A percentile compares a stretch with the other conserved stretches of the same genome.
These are phyloP conservation scores for Xylaria sp. DNA, from an alignment of 2,329 filamentous ascomycete species.

Conservation along the genomic window DNA sequence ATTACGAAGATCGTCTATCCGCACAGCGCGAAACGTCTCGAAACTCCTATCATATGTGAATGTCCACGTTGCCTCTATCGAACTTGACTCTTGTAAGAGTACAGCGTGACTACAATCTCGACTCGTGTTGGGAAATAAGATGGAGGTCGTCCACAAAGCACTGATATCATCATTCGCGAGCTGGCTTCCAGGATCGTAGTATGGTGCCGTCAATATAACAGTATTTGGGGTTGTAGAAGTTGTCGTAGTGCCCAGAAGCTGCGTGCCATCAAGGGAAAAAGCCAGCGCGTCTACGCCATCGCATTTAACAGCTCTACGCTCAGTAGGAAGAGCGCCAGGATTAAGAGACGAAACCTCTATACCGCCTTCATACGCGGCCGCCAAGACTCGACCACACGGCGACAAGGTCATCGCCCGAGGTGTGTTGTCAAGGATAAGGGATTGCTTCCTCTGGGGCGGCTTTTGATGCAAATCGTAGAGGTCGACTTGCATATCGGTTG, in stretches of 20 bases:
- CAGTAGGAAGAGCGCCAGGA: slow-evolving; percentile 69
- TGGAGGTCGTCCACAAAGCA: slow-evolving; percentile 85
- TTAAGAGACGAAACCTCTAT: slow-evolving; percentile 86
- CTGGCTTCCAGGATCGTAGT: slow-evolving; percentile 77
- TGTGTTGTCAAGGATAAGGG: slow-evolving; percentile 79
- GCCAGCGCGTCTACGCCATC: slow-evolving; percentile 77
- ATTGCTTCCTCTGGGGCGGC: slow-evolving; percentile 76
- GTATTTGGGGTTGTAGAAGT: slow-evolving; percentile 73
- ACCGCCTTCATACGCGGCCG: slow-evolving; percentile 86
- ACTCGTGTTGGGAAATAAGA: slow-evolving; percentile 84
- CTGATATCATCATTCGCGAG: slow-evolving; percentile 74
- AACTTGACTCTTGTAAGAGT: slow-evolving; percentile 68
- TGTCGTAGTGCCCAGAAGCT: slow-evolving; percentile 79
- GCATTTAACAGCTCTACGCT: slow-evolving; percentile 81
- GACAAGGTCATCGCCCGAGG: slow-evolving; percentile 83
- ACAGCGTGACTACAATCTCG: slow-evolving; percentile 81
- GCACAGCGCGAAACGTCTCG: slow-evolving; percentile 80
- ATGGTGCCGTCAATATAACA: slow-evolving; percentile 81
- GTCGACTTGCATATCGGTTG: slow-evolving; percentile 84
- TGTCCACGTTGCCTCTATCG: slow-evolving; percentile 77
- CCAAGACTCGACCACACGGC: slow-evolving; percentile 82
- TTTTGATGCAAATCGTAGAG: slow-evolving; percentile 76
- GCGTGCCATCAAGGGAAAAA: slow-evolving; percentile 81
- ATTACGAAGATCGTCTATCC: slow-evolving; percentile 77
- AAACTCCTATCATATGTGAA: slow-evolving; percentile 82